phyloP scores from a whole-genome alignment of 768 basidiomycete species.

The Termitomyces sp. region DNA sequence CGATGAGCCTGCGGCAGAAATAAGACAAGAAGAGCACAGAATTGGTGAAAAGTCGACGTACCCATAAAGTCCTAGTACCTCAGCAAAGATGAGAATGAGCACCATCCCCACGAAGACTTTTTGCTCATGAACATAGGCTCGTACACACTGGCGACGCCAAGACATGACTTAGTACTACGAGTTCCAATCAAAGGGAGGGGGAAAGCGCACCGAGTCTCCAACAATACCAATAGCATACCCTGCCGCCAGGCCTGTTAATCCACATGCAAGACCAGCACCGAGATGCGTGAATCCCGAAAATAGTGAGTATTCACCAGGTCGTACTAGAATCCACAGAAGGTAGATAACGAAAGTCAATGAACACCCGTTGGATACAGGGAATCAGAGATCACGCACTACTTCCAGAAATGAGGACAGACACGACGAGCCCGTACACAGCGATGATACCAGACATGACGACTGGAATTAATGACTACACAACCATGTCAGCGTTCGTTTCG shows the following conservation, averaged over 20 bases:
- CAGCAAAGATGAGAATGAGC: conserved; percentile 89
- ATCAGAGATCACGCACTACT: conserved; percentile 32
- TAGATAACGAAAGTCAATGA: conserved; percentile 5
- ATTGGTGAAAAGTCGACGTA: background rate
- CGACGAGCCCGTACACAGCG: conserved; percentile 95
- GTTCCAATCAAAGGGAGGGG: background rate
- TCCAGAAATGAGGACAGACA: conserved; percentile 89
- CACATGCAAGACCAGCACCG: conserved; percentile 89
- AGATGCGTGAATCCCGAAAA: conserved; percentile 91
- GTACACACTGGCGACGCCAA: conserved; percentile 19
- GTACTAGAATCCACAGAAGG: conserved; percentile 47
- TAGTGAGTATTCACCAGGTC: conserved; percentile 69
- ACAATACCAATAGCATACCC: conserved; percentile 95
- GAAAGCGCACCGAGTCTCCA: conserved; percentile 77
- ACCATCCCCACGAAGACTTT: conserved; percentile 96
- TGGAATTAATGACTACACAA: conserved; percentile 80
- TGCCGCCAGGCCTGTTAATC: conserved; percentile 87
- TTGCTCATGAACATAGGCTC: conserved; percentile 76
- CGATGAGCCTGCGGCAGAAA: conserved; percentile 54
- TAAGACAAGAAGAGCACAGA: background rate
- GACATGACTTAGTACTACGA: background rate
- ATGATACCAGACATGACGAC: conserved; percentile 99
- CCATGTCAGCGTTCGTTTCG: background rate
- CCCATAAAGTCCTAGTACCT: conserved; percentile 85
- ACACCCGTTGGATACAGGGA: background rate